A percentile compares a stretch with the other conserved stretches of the same genome.
Conservation (phyloP, 2,329 filamentous ascomycete genomes). For the Aspergillus novoparasiticus region DNA sequence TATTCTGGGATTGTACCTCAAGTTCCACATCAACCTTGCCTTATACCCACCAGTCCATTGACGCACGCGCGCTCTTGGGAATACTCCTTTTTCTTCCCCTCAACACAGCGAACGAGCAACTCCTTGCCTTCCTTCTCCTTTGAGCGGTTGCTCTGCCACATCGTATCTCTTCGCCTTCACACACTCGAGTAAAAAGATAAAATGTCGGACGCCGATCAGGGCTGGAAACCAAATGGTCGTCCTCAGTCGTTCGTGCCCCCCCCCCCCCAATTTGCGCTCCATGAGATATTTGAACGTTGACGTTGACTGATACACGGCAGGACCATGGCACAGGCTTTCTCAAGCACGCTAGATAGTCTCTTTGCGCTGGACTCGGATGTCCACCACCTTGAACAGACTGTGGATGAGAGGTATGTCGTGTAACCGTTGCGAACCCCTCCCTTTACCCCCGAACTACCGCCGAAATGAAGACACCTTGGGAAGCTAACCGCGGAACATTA, state of each 20-base stretch:
- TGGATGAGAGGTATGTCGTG: conserved; percentile 74
- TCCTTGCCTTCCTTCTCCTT: conserved; percentile 2
- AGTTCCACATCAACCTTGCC: conserved; percentile 5
- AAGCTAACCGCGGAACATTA: conserved; percentile 7
- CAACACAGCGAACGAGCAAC: neutral
- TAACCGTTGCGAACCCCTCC: conserved; percentile 3
- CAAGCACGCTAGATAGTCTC: conserved; percentile 80
- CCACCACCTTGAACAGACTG: conserved; percentile 71
- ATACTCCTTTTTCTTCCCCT: conserved; percentile 1
- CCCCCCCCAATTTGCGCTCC: conserved; percentile 18
- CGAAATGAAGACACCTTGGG: neutral
- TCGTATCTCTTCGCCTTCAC: neutral
- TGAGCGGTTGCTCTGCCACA: neutral
- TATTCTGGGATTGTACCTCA: neutral
- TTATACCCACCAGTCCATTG: conserved; percentile 10
- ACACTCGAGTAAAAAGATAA: conserved; percentile 13
- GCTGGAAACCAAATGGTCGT: conserved; percentile 79
- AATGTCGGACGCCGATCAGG: conserved; percentile 67
- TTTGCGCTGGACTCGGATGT: conserved; percentile 84
- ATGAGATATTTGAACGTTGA: conserved; percentile 11
- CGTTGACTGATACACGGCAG: conserved; percentile 52
- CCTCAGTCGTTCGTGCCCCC: conserved; percentile 75
- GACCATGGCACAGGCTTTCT: conserved; percentile 85
- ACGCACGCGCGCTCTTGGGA: conserved; percentile 4
- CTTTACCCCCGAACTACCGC: neutral